phyloP scores from a whole-genome alignment of 2,329 filamentous ascomycete species.

The Stromatinia cepivora region DNA sequence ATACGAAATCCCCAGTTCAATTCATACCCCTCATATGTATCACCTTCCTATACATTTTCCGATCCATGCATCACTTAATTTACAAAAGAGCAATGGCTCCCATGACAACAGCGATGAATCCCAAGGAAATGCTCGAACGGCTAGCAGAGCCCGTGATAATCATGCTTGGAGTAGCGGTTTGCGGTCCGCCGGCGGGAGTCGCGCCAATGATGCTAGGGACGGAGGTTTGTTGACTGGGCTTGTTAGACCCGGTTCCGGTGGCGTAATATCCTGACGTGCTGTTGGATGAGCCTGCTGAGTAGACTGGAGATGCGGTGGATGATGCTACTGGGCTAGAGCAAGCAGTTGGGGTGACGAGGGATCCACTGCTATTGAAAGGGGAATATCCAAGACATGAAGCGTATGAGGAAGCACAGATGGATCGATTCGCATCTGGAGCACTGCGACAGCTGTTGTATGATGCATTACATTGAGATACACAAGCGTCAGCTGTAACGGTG shows the following conservation, averaged over 20 bases:
- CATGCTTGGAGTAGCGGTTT: neutral
- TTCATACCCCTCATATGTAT: neutral
- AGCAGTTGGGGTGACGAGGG: too few species aligned
- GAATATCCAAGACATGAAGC: too few species aligned
- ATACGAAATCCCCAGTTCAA: conserved; percentile 5
- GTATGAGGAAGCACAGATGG: too few species aligned
- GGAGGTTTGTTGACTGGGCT: neutral
- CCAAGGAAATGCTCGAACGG: conserved; percentile 11
- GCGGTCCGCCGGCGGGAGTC: neutral
- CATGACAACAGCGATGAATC: conserved; percentile 5
- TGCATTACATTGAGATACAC: too few species aligned
- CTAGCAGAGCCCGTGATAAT: conserved; percentile 11
- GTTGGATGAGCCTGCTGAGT: neutral
- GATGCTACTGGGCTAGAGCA: neutral
- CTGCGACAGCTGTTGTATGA: too few species aligned
- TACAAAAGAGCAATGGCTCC: conserved; percentile 17
- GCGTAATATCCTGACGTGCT: neutral
- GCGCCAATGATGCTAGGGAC: neutral
- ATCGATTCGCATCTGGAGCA: too few species aligned
- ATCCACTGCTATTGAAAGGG: too few species aligned
- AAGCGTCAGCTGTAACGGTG: too few species aligned
- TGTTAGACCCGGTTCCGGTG: neutral
- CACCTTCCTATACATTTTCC: neutral
- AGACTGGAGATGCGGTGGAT: neutral
- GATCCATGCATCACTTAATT: neutral